Percentiles rank a stretch among this genome's conserved stretches.
phyloP scores from a whole-genome alignment of 306 rosid species.

The Dalbergia oliveri region DNA sequence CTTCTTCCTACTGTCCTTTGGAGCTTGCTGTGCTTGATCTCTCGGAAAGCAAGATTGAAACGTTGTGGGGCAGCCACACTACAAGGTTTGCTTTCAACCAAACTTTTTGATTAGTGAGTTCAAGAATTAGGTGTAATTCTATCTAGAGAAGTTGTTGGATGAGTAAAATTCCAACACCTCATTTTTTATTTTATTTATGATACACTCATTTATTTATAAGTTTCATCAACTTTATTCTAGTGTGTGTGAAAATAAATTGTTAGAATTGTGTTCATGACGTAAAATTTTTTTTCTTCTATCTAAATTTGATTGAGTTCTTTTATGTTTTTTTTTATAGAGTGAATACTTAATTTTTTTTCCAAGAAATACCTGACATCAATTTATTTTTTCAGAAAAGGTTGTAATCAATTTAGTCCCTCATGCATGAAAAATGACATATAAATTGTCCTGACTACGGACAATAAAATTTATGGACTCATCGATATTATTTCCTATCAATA shows the following conservation, averaged over 20 bases:
- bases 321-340: neutral
- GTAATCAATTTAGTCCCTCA: neutral
- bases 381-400: neutral
- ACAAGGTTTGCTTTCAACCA: slow-evolving; percentile 39
- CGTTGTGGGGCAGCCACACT: slow-evolving; percentile 45
- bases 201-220: too few species aligned
- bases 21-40: slow-evolving; percentile 67
- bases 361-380: neutral
- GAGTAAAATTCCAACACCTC: too few species aligned
- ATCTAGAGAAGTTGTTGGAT: too few species aligned
- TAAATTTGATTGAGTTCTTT: neutral
- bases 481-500: neutral
- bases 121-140: neutral
- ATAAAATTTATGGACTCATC: neutral
- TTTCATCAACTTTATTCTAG: too few species aligned
- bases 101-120: neutral
- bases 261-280: too few species aligned
- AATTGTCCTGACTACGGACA: neutral
- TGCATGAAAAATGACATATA: neutral
- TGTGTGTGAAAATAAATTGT: too few species aligned
- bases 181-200: too few species aligned
- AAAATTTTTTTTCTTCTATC: neutral
- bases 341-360: neutral
- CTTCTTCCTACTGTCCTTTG: slow-evolving; percentile 49
- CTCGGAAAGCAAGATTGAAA: slow-evolving; percentile 54